Base-by-base conservation (phyloP, 2,329 filamentous ascomycete species). In the Periconia sp. region DNA sequence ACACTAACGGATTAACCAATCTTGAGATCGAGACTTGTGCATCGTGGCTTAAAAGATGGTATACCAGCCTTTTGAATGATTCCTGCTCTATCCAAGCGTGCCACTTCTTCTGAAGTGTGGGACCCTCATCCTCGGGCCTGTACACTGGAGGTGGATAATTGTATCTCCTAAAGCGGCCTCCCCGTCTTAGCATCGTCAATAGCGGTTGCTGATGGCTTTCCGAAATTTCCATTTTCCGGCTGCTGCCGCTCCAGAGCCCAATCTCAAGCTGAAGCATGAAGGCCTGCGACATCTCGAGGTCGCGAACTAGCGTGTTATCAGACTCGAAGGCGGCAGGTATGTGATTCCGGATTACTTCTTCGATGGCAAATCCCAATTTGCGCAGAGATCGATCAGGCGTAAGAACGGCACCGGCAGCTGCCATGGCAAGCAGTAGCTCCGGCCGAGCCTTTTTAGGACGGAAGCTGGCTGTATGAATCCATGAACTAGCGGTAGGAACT, bases 401-500 rank as follows among this genome's bases (percentile, higher is more conserved):
- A 36, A 79, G 63, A 0, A 79, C 75, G 5, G 81, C 81, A 5
- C 83, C 83, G 8, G 76, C 75, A 2, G 82, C 78, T 1, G 78
- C 77, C 3, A 80, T 77, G 8, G 76, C 73, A 4, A 77, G 79
- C 12, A 84, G 68, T 67, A 83, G 80, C 50, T 85, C 81, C 0
- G 80, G 76, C 50, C 73, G 73, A 46, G 80, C 77, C 4, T 70
- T 66, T 23, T 79, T 80, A 10, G 82, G 70, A 4, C 71, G 72
- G 28, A 85, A 78, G 0, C 78, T 79, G 1, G 79, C 75, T 36
- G 79, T 77, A 61, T 86, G 82, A 43, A 86, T 77, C 72, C 77
- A 85, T 31, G 75, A 72, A 24, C 80, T 80, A 0, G 81, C 72
- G 43, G 80, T 73, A 33, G 80, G 77, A 28, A 73, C 68, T 34